Percentiles rank a stretch among this genome's conserved stretches.
phyloP scores from a whole-genome alignment of 2,329 filamentous ascomycete species.

The Fusarium scirpi region DNA sequence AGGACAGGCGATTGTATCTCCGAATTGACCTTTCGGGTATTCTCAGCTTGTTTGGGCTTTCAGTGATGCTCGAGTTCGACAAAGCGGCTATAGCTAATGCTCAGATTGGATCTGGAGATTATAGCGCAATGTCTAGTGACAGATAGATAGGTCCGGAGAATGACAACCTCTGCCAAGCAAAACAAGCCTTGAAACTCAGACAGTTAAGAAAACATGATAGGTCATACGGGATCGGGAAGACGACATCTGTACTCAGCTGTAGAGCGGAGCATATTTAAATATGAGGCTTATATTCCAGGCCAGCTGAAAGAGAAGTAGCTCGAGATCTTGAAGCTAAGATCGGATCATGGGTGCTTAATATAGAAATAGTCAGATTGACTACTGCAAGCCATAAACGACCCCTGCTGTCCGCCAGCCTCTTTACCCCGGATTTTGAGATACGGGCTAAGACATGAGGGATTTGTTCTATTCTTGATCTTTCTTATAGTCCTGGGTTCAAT shows the following conservation, averaged over 20 bases:
- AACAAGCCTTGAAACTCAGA: background rate
- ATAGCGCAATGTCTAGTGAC: background rate
- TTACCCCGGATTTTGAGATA: background rate
- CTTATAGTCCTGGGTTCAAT: too few relatives aligned
- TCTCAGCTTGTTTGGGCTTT: too few relatives aligned
- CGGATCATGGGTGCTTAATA: background rate
- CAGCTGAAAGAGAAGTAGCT: background rate
- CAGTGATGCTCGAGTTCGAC: too few relatives aligned
- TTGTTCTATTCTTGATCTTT: too few relatives aligned
- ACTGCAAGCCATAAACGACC: background rate
- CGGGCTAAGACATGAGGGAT: too few relatives aligned
- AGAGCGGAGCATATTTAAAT: background rate
- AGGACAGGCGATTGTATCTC: too few relatives aligned
- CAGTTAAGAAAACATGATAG: too few relatives aligned
- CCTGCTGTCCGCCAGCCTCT: background rate
- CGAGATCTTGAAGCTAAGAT: background rate
- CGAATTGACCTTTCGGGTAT: too few relatives aligned
- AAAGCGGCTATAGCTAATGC: too few relatives aligned
- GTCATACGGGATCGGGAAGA: too few relatives aligned
- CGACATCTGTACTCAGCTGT: background rate
- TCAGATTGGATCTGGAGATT: background rate
- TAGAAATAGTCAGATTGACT: background rate
- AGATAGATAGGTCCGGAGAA: too few relatives aligned
- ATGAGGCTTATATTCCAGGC: background rate
- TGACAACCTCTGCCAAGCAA: background rate